Conservation (phyloP, 1,284 basidiomycete genomes). For the Cryptococcus sp. region DNA sequence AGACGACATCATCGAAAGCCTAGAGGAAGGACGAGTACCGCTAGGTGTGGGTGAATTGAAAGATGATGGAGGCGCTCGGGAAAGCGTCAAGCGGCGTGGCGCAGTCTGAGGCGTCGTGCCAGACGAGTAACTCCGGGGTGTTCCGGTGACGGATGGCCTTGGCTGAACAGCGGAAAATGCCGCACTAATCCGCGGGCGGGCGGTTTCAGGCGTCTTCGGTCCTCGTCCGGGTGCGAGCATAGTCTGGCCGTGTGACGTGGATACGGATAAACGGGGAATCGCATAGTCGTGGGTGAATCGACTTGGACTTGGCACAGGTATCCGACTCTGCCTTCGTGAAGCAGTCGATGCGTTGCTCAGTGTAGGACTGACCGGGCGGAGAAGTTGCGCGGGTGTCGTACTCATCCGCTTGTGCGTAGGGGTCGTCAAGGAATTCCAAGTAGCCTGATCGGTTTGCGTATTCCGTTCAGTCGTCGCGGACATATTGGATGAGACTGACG, state of each 20-base stretch:
- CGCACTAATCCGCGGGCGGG: constrained; percentile 8
- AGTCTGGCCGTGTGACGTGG: constrained; percentile 8
- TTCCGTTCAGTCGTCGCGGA: constrained; percentile 13
- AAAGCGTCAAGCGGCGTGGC: constrained; percentile 14
- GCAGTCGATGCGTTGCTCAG: constrained; percentile 20
- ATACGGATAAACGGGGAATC: constrained; percentile 10
- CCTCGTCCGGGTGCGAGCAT: constrained; percentile 15
- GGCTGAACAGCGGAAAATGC: constrained; percentile 17
- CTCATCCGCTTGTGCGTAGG: constrained; percentile 17
- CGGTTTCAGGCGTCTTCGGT: constrained; percentile 21
- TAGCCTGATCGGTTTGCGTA: constrained; percentile 19
- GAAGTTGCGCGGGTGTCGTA: constrained; percentile 5
- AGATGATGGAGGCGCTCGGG: constrained; percentile 37
- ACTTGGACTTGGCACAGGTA: constrained; percentile 22
- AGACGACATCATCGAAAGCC: constrained; percentile 28
- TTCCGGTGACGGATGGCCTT: constrained; percentile 3
- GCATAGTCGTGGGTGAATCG: not conserved
- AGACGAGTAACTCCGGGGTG: constrained; percentile 6
- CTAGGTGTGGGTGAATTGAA: constrained; percentile 39
- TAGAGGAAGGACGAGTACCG: constrained; percentile 28
- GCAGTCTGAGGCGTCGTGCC: constrained; percentile 11
- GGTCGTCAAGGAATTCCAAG: constrained; percentile 35
- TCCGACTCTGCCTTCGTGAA: constrained; percentile 12
- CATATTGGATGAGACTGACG: constrained; percentile 15
- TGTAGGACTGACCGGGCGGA: constrained; percentile 22